Evolutionary conservation across 2,329 filamentous ascomycete genomes (phyloP), one percentile per base, ranked within the genome.

Genomic region (Aspergillus versicolor): DNA sequence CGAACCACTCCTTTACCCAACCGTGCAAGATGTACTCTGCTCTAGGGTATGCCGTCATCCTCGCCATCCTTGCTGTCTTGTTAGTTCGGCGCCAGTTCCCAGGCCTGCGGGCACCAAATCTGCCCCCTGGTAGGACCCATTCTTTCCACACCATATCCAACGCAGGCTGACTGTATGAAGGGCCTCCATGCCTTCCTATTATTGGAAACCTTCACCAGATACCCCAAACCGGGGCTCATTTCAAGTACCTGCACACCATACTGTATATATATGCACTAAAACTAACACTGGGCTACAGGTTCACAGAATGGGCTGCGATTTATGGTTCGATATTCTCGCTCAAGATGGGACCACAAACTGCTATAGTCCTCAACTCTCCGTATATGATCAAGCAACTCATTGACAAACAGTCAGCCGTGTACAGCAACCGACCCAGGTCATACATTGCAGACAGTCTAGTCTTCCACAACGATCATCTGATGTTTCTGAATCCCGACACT

Each of bases 401-500:
- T 12, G 79, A 81, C 63, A 79, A 78, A 64, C 77, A 73, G 46
- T 76, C 73, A 32, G 67, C 66, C 27, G 74, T 76, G 8, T 81
- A 78, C 62, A 79, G 73, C 53, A 68, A 75, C 34, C 67, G 79
- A 5, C 79, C 80, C 0, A 61, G 66, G 0, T 77, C 72, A 0
- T 76, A 78, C 54, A 75, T 82, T 9, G 69, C 72, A 1, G 66
- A 77, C 34, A 62, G 65, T 12, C 64, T 82, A 24, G 79, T 82
- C 48, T 76, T 76, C 3, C 67, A 72, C 3, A 78, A 79, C 2
- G 74, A 82, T 59, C 80, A 82, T 61, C 65, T 81, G 4, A 68
- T 81, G 3, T 62, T 78, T 22, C 80, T 82, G 75, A 66, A 79
- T 38, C 79, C 81, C 46, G 76, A 77, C 0, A 67, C 74, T 13